Conservation (phyloP, 2,329 filamentous ascomycete species). For the Claviceps lovelessii region DNA sequence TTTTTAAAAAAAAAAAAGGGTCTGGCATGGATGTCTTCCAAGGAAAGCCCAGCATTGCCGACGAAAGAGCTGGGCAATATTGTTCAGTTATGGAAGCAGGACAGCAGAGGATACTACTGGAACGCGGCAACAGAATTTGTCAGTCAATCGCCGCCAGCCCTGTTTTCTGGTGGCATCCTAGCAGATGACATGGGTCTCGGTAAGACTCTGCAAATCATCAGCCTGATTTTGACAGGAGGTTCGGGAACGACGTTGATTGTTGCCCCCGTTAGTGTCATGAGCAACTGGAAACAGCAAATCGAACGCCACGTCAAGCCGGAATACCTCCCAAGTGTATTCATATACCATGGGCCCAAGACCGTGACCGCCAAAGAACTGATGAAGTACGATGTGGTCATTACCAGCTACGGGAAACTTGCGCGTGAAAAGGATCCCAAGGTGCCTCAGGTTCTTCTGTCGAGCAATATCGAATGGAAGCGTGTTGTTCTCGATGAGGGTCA, state of each 20-base stretch:
- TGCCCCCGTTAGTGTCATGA: slow-evolving; percentile 74
- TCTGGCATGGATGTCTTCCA: slow-evolving; percentile 65
- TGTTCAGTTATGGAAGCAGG: slow-evolving; percentile 65
- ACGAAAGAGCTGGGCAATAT: slow-evolving; percentile 38
- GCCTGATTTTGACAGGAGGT: slow-evolving; percentile 49
- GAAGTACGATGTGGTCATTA: slow-evolving; percentile 63
- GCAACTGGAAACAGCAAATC: slow-evolving; percentile 77
- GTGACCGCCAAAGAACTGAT: slow-evolving; percentile 42
- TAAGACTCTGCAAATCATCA: slow-evolving; percentile 78
- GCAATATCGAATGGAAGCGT: slow-evolving; percentile 52
- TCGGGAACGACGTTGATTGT: slow-evolving; percentile 61
- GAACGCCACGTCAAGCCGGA: slow-evolving; percentile 52
- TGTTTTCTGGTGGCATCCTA: slow-evolving; percentile 70
- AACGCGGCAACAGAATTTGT: slow-evolving; percentile 47
- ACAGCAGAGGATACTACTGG: slow-evolving; percentile 39
- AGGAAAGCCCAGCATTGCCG: slow-evolving; percentile 58
- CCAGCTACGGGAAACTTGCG: slow-evolving; percentile 66
- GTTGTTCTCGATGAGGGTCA: slow-evolving; percentile 77
- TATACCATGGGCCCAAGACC: slow-evolving; percentile 57
- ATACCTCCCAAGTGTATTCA: slow-evolving; percentile 49
- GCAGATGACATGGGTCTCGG: slow-evolving; percentile 86
- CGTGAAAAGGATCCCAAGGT: slow-evolving; percentile 42
- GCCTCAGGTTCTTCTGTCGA: slow-evolving; percentile 24
- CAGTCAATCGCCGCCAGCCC: slow-evolving; percentile 37
- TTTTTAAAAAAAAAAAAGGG: slow-evolving; percentile 32